Conservation (phyloP, 2,329 filamentous ascomycete species). For the Pseudocercospora fuligena region DNA sequence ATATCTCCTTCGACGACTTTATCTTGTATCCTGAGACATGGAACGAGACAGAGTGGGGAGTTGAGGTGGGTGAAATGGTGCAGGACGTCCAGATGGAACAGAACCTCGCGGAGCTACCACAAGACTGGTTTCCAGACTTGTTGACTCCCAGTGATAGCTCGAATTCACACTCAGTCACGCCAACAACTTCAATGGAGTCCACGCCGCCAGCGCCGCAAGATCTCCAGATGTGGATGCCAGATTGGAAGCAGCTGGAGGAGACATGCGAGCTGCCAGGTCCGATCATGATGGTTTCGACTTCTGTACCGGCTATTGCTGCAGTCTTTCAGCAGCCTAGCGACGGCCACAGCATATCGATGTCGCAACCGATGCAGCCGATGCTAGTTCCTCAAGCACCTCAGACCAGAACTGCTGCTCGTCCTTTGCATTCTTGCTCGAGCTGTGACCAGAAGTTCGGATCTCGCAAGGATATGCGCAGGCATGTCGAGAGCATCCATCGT, state of each 20-base stretch:
- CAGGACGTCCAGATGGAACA: not conserved
- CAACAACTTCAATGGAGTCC: not conserved
- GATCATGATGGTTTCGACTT: not conserved
- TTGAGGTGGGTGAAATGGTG: not conserved
- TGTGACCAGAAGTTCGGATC: not conserved
- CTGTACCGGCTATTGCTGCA: not conserved
- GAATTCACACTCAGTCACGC: not conserved
- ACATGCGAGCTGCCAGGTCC: not conserved
- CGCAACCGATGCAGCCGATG: not conserved
- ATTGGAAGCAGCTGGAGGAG: constrained; percentile 2
- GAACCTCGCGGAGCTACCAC: not conserved
- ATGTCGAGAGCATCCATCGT: not conserved
- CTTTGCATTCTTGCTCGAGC: not conserved
- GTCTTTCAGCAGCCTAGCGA: not conserved
- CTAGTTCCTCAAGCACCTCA: not conserved
- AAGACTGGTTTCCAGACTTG: not conserved
- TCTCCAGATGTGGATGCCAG: not conserved
- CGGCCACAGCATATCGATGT: not conserved
- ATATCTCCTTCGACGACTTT: not conserved
- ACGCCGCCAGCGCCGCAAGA: not conserved
- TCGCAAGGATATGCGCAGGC: not conserved
- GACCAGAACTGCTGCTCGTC: not conserved
- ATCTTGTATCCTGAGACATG: not conserved
- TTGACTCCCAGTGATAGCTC: not conserved
- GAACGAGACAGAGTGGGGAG: not conserved